Percentiles rank a stretch among this genome's conserved stretches.
phyloP scores from a whole-genome alignment of 257 asterid species.

The Solanum boliviense region DNA sequence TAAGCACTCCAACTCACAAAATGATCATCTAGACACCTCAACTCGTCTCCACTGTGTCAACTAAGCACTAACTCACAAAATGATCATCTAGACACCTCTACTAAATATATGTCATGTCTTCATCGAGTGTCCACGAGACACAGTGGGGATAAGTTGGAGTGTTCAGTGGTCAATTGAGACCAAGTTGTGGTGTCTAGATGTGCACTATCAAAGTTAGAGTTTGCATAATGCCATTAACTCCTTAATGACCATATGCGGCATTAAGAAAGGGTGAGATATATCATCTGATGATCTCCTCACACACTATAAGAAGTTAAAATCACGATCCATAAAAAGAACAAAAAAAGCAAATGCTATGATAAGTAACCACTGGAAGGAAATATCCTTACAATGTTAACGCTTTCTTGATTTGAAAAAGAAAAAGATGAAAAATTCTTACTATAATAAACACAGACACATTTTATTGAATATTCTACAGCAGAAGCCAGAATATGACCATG shows the following conservation, averaged over 20 bases:
- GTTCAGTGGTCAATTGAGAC: no score
- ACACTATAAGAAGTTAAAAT: not conserved
- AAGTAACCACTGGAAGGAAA: not conserved
- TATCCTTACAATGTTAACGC: not conserved
- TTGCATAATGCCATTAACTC: not conserved
- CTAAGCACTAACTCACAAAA: no score
- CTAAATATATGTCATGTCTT: no score
- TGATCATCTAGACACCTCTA: no score
- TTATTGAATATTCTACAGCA: not conserved
- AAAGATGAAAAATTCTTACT: not conserved
- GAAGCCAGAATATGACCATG: not conserved
- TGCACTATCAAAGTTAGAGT: no score
- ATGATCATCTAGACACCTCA: no score
- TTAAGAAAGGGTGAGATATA: not conserved
- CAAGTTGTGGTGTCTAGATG: no score
- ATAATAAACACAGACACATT: not conserved
- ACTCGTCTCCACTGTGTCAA: no score
- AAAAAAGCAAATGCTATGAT: not conserved
- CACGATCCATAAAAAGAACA: not conserved
- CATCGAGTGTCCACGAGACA: no score
- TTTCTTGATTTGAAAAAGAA: not conserved
- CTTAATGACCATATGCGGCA: not conserved
- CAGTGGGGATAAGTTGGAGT: no score
- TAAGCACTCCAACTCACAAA: no score
- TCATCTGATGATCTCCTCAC: not conserved